phyloP scores from a whole-genome alignment of 371 early-diverging fungal genomes.

The Saksenaea oblongispora region DNA sequence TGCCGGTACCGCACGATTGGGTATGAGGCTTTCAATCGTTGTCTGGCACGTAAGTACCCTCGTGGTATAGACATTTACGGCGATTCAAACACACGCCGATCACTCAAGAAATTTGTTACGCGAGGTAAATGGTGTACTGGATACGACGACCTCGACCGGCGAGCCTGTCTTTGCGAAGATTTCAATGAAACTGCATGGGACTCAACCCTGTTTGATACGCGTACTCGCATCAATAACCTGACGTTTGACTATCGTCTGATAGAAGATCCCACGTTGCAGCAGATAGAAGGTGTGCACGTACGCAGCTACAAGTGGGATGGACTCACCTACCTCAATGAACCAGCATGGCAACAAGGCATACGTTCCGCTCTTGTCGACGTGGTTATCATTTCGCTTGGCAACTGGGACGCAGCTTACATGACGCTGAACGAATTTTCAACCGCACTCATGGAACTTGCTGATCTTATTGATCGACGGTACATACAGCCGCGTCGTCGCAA shows the following conservation, averaged over 20 bases:
- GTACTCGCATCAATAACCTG: slow-evolving; percentile 22
- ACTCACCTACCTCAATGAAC: slow-evolving; percentile 43
- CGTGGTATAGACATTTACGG: slow-evolving; percentile 47
- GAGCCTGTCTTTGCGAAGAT: slow-evolving; percentile 55
- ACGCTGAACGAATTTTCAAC: slow-evolving; percentile 26
- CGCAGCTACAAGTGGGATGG: slow-evolving; percentile 56
- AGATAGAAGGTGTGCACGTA: slow-evolving; percentile 12
- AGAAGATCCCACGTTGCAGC: slow-evolving; percentile 21
- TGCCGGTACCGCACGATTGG: slow-evolving; percentile 45
- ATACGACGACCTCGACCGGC: slow-evolving; percentile 16
- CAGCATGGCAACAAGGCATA: slow-evolving; percentile 35
- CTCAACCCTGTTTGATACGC: slow-evolving; percentile 29
- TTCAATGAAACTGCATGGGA: slow-evolving; percentile 42
- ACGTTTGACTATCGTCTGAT: slow-evolving; percentile 12
- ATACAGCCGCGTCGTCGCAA: slow-evolving; percentile 9
- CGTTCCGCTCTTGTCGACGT: slow-evolving; percentile 13
- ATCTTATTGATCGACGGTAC: slow-evolving; percentile 29
- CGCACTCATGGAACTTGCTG: slow-evolving; percentile 31
- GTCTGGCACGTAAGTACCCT: slow-evolving; percentile 34
- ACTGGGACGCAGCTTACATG: slow-evolving; percentile 57
- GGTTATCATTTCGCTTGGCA: slow-evolving; percentile 47
- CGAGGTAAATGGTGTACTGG: slow-evolving; percentile 52
- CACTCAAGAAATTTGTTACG: slow-evolving; percentile 51
- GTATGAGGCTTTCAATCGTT: slow-evolving; percentile 42
- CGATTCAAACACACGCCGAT: slow-evolving; percentile 56